Base-by-base conservation (phyloP, 1,284 basidiomycete species). In the Trichosporon inkin region DNA sequence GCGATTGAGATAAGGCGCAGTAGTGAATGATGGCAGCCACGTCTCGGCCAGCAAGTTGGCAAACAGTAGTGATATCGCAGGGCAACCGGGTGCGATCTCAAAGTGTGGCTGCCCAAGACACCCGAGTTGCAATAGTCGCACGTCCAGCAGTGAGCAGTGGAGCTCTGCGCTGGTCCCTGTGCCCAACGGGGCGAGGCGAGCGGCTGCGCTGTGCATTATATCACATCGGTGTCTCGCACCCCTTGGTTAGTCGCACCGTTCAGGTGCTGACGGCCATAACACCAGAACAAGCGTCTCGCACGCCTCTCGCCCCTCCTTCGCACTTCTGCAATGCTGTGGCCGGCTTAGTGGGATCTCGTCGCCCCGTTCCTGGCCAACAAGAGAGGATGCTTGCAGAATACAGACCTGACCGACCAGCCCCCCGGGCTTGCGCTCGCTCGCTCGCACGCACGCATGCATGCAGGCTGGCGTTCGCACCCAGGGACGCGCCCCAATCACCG, bases 401-500 rank as follows among this genome's bases (percentile, higher is more conserved):
- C 10, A 49, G 14, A 49, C n/a, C n/a, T n/a, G n/a, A n/a, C 44
- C 44, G 44, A 49, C 44, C 44, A 49, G 44, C 44, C 44, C 24
- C 44, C n/a, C 44, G 44, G 44, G 22, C 44, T 28, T 49, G 44
- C 8, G 44, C 44, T 28, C 22, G 44, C 44, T 32, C 28, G 28
- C 28, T 5, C 28, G 28, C 28, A 32, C 5, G 28, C 28, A 5
- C 5, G 28, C 4, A 32, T 8, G n/a, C n/a, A n/a, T 32, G 28
- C 5, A 32, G 5, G 28, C 28, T 32, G 28, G n/a, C n/a, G n/a
- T 36, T 49, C 44, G 44, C 44, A 49, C 44, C 28, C 22, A 13
- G 22, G 22, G 41, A 47, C 28, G 41, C 41, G 16, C 20, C 14
- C 19, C 20, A 20, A 47, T 47, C 41, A 22, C 41, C 16, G 13